Percentiles rank a stretch among this genome's conserved stretches.
Evolutionary conservation across 768 basidiomycete species (phyloP).

Genomic region (Suillus lakei): DNA sequence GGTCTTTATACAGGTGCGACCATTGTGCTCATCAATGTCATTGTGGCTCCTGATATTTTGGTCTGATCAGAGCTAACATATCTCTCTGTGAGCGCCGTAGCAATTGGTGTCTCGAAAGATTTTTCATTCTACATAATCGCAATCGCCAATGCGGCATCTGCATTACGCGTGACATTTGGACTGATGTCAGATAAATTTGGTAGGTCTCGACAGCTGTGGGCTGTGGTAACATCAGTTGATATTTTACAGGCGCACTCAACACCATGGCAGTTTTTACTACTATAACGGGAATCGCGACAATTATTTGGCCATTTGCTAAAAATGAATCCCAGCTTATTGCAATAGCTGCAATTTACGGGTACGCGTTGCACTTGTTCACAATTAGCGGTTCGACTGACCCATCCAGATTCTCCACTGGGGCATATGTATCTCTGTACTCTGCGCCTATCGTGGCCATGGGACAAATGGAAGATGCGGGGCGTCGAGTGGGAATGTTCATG

Average conservation of each 20-base stretch:
- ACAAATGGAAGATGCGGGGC: slow-evolving; percentile 60
- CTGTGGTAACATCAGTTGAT: background rate
- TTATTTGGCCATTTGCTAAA: slow-evolving; percentile 70
- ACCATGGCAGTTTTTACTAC: slow-evolving; percentile 68
- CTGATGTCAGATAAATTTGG: slow-evolving; percentile 58
- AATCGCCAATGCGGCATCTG: slow-evolving; percentile 68
- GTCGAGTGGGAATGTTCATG: slow-evolving; percentile 67
- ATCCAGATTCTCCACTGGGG: slow-evolving; percentile 61
- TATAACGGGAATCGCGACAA: slow-evolving; percentile 61
- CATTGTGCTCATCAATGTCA: background rate
- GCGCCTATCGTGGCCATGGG: slow-evolving; percentile 71
- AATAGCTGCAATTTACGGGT: slow-evolving; percentile 71
- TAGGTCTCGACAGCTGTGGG: slow-evolving; percentile 24
- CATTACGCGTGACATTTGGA: slow-evolving; percentile 60
- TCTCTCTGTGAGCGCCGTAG: slow-evolving; percentile 59
- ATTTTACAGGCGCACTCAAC: slow-evolving; percentile 61
- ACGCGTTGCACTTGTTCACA: slow-evolving; percentile 18
- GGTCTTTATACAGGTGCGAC: slow-evolving; percentile 68
- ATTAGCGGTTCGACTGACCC: background rate
- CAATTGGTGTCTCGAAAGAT: slow-evolving; percentile 49
- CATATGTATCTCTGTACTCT: slow-evolving; percentile 58
- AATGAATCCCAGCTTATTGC: slow-evolving; percentile 50
- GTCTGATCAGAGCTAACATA: slow-evolving; percentile 62
- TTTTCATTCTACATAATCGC: slow-evolving; percentile 70
- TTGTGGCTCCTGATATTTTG: slow-evolving; percentile 15